These are phyloP conservation scores for Populus deltoides DNA, from an alignment of 345 rosid species.

Conservation along the genomic window DNA sequence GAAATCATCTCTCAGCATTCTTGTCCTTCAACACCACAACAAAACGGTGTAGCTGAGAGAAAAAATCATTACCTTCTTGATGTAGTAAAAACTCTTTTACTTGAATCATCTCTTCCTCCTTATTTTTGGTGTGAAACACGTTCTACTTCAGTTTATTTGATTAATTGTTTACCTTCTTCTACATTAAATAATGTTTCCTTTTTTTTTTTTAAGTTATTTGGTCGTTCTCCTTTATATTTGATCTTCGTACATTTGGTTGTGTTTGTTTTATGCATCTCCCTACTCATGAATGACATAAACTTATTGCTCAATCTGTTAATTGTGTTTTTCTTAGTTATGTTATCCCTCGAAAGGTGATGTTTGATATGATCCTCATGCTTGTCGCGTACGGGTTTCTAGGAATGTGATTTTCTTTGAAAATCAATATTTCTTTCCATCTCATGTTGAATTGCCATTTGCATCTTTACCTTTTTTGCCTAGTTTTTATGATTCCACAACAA, in stretches of 20 bases:
- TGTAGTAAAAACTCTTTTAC: too few species aligned
- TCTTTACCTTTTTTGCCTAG: background rate
- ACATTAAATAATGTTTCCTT: too few species aligned
- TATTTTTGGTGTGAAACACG: too few species aligned
- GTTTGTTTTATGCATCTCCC: background rate
- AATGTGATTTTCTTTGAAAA: slow-evolving; percentile 7
- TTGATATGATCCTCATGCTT: background rate
- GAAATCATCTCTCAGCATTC: background rate
- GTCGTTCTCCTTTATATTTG: background rate
- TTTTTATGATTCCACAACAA: background rate
- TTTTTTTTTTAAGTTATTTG: too few species aligned
- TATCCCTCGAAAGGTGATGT: background rate
- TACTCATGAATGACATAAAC: background rate
- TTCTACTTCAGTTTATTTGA: too few species aligned
- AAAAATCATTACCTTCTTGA: too few species aligned
- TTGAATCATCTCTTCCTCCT: too few species aligned
- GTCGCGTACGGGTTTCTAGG: background rate
- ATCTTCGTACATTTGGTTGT: background rate
- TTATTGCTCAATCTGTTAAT: background rate
- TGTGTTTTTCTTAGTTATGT: background rate
- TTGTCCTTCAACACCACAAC: background rate
- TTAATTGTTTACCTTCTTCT: too few species aligned
- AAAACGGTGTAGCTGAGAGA: background rate
- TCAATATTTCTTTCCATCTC: background rate
- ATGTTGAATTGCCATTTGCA: background rate